Conservation (phyloP, 371 early-diverging fungal genomes). For the Mucor circinelloides region DNA sequence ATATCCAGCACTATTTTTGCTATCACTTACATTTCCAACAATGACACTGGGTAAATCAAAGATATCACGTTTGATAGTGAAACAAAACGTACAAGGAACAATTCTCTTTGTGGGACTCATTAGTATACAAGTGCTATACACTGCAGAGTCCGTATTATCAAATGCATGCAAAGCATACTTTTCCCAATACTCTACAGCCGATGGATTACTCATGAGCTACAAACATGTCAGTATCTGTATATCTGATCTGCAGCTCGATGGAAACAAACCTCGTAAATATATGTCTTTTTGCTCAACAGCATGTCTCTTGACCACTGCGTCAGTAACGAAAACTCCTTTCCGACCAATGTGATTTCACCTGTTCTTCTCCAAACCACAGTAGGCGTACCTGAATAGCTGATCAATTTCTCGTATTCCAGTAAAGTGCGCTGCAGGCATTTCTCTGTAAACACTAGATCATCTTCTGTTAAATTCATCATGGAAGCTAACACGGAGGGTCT, state of each 20-base stretch:
- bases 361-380: conserved; percentile 93
- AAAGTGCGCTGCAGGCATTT: conserved; percentile 78
- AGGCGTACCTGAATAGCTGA: conserved; percentile 88
- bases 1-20: too few relatives aligned
- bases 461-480: conserved; percentile 88
- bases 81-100: conserved; percentile 88
- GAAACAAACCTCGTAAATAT: conserved; percentile 69
- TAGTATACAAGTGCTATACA: conserved; percentile 79
- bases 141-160: conserved; percentile 82
- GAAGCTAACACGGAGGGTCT: conserved; percentile 90
- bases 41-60: conserved; percentile 90
- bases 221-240: not conserved
- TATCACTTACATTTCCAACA: conserved; percentile 66
- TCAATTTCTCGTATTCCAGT: conserved; percentile 86
- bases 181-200: conserved; percentile 93
- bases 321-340: conserved; percentile 88
- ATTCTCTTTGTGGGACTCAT: conserved; percentile 64
- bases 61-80: conserved; percentile 90
- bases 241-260: not conserved
- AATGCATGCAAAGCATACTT: conserved; percentile 87
- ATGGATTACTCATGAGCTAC: conserved; percentile 85
- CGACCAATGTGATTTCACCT: conserved; percentile 88
- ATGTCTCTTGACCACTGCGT: conserved; percentile 84
- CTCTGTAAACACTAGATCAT: conserved; percentile 92
- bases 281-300: conserved; percentile 71